Conservation (phyloP, 1,139 yeast genomes). For the Debaryomyces subglobosus region DNA sequence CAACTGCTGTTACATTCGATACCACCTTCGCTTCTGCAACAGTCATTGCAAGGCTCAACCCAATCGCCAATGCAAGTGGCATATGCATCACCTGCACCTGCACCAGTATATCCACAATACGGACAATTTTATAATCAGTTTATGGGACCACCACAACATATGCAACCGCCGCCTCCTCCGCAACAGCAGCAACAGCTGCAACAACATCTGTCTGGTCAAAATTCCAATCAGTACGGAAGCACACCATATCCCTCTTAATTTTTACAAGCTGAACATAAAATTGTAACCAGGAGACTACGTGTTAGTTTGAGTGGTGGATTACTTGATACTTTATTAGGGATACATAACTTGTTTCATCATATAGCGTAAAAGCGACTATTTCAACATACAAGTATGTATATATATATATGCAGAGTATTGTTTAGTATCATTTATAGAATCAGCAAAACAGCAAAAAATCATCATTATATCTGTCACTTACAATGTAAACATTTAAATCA, state of each 20-base stretch:
- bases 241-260: not conserved
- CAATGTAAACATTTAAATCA: too few relatives aligned
- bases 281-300: not conserved
- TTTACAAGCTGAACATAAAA: not conserved
- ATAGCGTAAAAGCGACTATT: not conserved
- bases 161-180: not conserved
- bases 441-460: not conserved
- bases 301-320: not conserved
- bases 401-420: not conserved
- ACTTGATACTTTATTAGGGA: not conserved
- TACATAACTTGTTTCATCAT: not conserved
- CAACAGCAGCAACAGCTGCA: not conserved
- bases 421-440: not conserved
- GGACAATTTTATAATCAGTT: not conserved
- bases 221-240: not conserved
- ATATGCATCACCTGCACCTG: not conserved
- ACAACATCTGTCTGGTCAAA: not conserved
- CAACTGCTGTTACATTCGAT: conserved; percentile 6
- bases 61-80: not conserved
- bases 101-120: conserved; percentile 2
- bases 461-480: not conserved
- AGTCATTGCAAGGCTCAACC: not conserved
- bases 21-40: not conserved
- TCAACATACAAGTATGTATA: not conserved
- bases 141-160: not conserved